Base-by-base conservation (phyloP, 2,329 filamentous ascomycete genomes). In the Nectriaceae sp. region DNA sequence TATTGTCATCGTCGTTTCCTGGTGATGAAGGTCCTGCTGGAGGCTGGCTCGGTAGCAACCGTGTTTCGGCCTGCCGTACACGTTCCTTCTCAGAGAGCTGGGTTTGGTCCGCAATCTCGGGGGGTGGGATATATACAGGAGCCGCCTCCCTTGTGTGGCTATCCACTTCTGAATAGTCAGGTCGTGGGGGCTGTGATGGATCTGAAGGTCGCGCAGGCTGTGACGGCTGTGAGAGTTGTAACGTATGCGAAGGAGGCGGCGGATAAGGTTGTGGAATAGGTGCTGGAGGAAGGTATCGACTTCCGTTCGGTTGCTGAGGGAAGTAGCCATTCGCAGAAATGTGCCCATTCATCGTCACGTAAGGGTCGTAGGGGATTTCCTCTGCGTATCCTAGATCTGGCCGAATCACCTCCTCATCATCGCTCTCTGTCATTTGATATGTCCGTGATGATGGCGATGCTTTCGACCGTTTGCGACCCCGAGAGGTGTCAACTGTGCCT, bases 21-120 rank as follows among this genome's bases (percentile, higher is more conserved):
- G 42, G 46, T 2, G 59, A 56, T 5, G 70, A 31, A 8, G 26
- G 26, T 31, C 26, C 59, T 8, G 52, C 57, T 2, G 63, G 75
- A 11, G 88, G 92, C 60, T 85, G 85, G 62, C 91, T 96, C 2
- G 93, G 93, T 19, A 97, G 70, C 4, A 97, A 73, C 40, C 85
- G 81, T 56, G 87, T 81, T 70, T 97, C 92, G 35, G 90, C 90
- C 49, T 83, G 82, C 40, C 86, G 82, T 49, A 94, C 72, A 41
- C 86, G 84, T 50, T 95, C 87, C 68, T 97, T 97, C 55, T 97
- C 94, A 11, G 87, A 84, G 24, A 91, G 72, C 4, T 74, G 77
- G 50, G 80, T 80, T 46, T 90, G 84, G 11, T 79, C 72, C 11
- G 76, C 72, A 16, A 85, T 59, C 22, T 80, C 73, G n/a, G 87